Conservation (phyloP, 1,139 yeast genomes). For the Eremothecium coryli region DNA sequence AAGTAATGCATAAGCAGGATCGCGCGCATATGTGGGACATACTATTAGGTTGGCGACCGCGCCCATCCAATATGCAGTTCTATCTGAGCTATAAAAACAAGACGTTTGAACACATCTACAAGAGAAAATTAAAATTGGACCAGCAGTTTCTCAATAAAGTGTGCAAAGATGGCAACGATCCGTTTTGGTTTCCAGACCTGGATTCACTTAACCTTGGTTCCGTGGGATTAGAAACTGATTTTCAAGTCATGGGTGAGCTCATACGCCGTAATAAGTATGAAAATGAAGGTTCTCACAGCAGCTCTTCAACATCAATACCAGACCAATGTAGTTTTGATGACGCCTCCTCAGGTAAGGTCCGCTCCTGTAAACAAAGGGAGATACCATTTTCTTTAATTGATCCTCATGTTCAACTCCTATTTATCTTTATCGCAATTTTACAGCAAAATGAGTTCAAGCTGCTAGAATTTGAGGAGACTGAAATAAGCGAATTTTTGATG, state of each 20-base stretch:
- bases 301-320: neutral
- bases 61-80: slow-evolving; percentile 29
- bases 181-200: slow-evolving; percentile 32
- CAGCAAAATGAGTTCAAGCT: slow-evolving; percentile 72
- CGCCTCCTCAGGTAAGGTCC: slow-evolving; percentile 5
- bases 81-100: slow-evolving; percentile 32
- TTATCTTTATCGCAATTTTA: slow-evolving; percentile 67
- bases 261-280: slow-evolving; percentile 23
- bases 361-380: slow-evolving; percentile 14
- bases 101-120: slow-evolving; percentile 26
- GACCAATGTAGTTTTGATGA: neutral
- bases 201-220: slow-evolving; percentile 25
- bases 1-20: slow-evolving; percentile 73
- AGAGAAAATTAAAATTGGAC: slow-evolving; percentile 12
- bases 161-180: slow-evolving; percentile 23
- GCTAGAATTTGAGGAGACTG: slow-evolving; percentile 82
- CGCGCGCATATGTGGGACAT: slow-evolving; percentile 87
- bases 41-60: slow-evolving; percentile 66
- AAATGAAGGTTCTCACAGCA: slow-evolving; percentile 12
- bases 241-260: slow-evolving; percentile 25
- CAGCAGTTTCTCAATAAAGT: slow-evolving; percentile 13
- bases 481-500: slow-evolving; percentile 69
- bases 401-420: slow-evolving; percentile 70
- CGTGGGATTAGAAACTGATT: slow-evolving; percentile 21
- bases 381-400: slow-evolving; percentile 63